Base-by-base conservation (phyloP, 2,329 filamentous ascomycete species). In the Verticillium longisporum region DNA sequence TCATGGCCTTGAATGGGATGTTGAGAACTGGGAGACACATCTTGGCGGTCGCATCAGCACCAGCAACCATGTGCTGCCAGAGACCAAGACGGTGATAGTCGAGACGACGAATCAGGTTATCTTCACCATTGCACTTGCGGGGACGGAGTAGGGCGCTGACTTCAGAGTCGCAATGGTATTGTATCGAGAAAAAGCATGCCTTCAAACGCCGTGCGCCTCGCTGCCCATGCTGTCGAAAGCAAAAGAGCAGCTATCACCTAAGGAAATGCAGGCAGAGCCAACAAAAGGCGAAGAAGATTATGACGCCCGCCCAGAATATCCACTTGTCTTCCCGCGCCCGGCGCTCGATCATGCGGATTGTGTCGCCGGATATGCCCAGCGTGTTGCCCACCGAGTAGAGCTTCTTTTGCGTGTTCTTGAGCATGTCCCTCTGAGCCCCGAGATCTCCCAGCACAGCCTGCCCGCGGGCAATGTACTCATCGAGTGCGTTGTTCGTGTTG, bases 381-480 rank as follows among this genome's bases (percentile, higher is more conserved):
- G 95, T 98, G 72, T 96, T 98, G 6, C 91, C 95, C 21, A 97
- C 92, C 68, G 86, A 94, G 72, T 98, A 98, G 57, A 99, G 80
- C 72, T 88, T 87, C 73, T 89, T 89, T 76, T 99, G 95, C 26
- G 95, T 98, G 58, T 89, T 91, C 79, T 99, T 99, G 65, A 99
- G 81, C 79, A 97, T 93, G 73, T 98, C 94, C 60, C 91, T 85
- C 79, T 99, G 95, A 70, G 95, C 84, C 3, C 91, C 89, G 61
- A 99, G 75, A 75, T 98, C 93, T 6, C 90, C 90, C 33, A 98
- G 81, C 41, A 99, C 95, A 1, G 92, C 91, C 71, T 96, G 87
- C 0, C 95, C 95, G 2, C 94, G 83, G 56, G 96, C 93, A 61
- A 99, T 85, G 71, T 97, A 99, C 67, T 98, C 94, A 72, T 99